A percentile compares a stretch with the other conserved stretches of the same genome.
Conservation (phyloP, 441 rosid genomes). For the Jatropha multifida region DNA sequence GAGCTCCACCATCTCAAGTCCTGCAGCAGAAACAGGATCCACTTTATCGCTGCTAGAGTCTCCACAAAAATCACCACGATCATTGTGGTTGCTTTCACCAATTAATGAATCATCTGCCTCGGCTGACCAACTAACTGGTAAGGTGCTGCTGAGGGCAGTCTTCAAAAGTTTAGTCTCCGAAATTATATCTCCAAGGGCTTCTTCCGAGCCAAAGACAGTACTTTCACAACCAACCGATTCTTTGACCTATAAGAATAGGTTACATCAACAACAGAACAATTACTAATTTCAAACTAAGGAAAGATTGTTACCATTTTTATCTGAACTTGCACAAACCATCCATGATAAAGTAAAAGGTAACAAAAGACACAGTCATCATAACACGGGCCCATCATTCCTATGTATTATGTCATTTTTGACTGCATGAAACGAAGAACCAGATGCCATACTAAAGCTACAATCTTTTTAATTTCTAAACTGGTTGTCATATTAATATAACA, state of each 20-base stretch:
- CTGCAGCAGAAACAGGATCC: conserved; percentile 83
- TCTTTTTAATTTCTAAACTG: no score
- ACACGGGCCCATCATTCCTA: neutral
- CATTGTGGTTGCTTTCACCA: conserved; percentile 28
- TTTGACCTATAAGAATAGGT: conserved; percentile 49
- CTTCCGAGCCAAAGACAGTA: conserved; percentile 28
- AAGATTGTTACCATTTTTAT: neutral
- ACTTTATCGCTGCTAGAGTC: conserved; percentile 50
- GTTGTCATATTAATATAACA: neutral
- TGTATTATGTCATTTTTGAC: neutral
- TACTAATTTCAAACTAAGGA: conserved; percentile 8
- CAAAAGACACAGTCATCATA: neutral
- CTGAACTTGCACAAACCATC: neutral
- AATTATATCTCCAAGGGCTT: conserved; percentile 57
- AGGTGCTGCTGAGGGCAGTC: conserved; percentile 87
- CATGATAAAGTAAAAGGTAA: neutral
- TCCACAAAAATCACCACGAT: conserved; percentile 19
- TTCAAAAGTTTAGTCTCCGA: conserved; percentile 76
- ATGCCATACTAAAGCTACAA: neutral
- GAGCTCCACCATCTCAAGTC: conserved; percentile 98
- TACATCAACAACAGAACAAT: conserved; percentile 1
- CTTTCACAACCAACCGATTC: conserved; percentile 44
- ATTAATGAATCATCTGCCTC: conserved; percentile 51
- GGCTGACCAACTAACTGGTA: conserved; percentile 93
- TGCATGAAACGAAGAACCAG: neutral